phyloP scores from a whole-genome alignment of 2,329 filamentous ascomycete species.

The Talaromyces sp. region DNA sequence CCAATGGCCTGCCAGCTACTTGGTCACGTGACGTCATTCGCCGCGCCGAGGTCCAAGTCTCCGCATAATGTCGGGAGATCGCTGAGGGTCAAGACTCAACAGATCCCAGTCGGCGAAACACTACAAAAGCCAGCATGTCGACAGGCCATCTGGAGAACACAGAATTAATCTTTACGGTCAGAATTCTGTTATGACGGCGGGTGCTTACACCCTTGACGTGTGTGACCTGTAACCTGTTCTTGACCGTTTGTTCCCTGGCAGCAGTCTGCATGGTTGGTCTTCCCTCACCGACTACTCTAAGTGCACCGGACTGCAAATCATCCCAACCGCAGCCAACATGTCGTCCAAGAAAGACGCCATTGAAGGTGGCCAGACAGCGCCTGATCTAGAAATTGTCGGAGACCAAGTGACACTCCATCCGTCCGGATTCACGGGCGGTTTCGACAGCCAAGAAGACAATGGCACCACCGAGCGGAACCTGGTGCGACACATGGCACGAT shows the following conservation, averaged over 20 bases:
- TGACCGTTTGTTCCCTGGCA: neutral
- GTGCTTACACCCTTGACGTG: neutral
- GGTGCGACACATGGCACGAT: constrained; percentile 74
- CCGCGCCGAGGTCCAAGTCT: constrained; percentile 8
- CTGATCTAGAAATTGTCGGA: constrained; percentile 72
- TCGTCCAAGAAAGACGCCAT: constrained; percentile 25
- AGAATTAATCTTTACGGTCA: neutral
- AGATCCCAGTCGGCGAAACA: neutral
- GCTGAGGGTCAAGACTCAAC: neutral
- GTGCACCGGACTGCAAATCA: neutral
- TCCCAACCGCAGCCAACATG: constrained; percentile 6
- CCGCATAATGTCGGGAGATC: constrained; percentile 1
- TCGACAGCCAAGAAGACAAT: constrained; percentile 35
- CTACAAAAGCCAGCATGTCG: neutral
- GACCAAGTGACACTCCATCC: constrained; percentile 70
- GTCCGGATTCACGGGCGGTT: constrained; percentile 52
- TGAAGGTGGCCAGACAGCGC: constrained; percentile 49
- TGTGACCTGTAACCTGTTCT: neutral
- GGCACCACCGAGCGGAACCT: constrained; percentile 47
- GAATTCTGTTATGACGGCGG: neutral
- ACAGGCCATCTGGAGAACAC: neutral
- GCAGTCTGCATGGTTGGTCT: neutral
- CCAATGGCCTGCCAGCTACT: neutral
- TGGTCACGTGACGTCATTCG: neutral
- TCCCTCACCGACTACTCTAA: constrained; percentile 6